Conservation (phyloP, 2,329 filamentous ascomycete genomes). For the Scytalidium lignicola region DNA sequence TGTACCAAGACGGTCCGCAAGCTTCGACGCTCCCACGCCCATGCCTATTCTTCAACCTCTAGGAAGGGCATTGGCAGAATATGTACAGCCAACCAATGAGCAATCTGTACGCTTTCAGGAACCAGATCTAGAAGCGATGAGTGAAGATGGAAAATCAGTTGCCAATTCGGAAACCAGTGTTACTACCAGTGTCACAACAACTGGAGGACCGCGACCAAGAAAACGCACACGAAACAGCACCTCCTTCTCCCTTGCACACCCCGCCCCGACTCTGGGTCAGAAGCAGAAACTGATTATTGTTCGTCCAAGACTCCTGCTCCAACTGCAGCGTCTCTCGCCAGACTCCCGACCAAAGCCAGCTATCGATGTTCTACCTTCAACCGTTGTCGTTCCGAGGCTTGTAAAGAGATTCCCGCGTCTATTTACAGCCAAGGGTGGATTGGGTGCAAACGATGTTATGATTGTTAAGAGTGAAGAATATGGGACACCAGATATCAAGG, state of each 20-base stretch:
- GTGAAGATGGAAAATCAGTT: constrained; percentile 26
- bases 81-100: constrained; percentile 15
- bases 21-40: constrained; percentile 16
- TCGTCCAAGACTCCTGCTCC: constrained; percentile 63
- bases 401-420: constrained; percentile 58
- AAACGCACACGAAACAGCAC: constrained; percentile 54
- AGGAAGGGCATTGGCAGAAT: constrained; percentile 22
- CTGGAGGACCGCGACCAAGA: constrained; percentile 27
- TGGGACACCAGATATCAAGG: constrained; percentile 41
- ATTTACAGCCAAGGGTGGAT: constrained; percentile 56
- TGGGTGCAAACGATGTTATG: constrained; percentile 66
- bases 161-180: constrained; percentile 24
- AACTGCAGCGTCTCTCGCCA: constrained; percentile 62
- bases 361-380: constrained; percentile 69
- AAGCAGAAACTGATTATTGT: constrained; percentile 57
- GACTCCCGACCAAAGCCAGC: constrained; percentile 59
- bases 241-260: constrained; percentile 62
- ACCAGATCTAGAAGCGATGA: constrained; percentile 23
- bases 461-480: constrained; percentile 69
- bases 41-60: constrained; percentile 9
- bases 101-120: constrained; percentile 24
- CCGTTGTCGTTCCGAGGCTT: constrained; percentile 55
- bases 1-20: constrained; percentile 15
- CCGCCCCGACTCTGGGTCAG: constrained; percentile 51
- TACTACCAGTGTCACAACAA: constrained; percentile 19